These are phyloP conservation scores for Dioszegia hungarica DNA, from an alignment of 768 basidiomycete genomes.

Conservation along the genomic window DNA sequence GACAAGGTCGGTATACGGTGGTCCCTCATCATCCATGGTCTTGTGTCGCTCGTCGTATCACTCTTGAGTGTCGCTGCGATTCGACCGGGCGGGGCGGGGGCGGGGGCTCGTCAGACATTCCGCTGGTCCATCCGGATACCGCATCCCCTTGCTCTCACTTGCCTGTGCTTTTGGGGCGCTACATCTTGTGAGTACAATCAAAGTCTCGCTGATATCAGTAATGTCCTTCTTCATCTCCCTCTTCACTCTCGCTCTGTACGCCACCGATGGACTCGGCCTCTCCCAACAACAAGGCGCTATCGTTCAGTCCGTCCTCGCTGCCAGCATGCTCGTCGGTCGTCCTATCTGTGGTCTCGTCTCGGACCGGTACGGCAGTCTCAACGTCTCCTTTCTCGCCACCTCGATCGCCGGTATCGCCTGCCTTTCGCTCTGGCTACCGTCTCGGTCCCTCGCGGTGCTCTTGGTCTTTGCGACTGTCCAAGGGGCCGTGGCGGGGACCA, in stretches of 20 bases:
- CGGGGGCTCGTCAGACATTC: too few species aligned
- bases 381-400: background rate
- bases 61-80: background rate
- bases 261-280: background rate
- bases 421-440: background rate
- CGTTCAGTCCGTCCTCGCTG: background rate
- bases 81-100: too few species aligned
- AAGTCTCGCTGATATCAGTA: background rate
- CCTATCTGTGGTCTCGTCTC: background rate
- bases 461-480: background rate
- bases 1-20: conserved; percentile 8
- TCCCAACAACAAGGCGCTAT: background rate
- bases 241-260: background rate
- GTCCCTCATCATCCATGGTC: conserved; percentile 8
- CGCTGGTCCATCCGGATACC: background rate
- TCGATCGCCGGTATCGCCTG: background rate
- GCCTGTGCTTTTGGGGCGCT: background rate
- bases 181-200: background rate
- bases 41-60: background rate
- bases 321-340: background rate
- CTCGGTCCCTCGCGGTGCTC: background rate
- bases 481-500: background rate
- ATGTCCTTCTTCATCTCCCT: background rate
- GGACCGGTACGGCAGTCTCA: background rate
- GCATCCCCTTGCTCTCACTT: background rate